Evolutionary conservation across 192 early-diverging fungal species (phyloP), one percentile per base, ranked within the genome.

Genomic region (Cladochytrium replicatum): DNA sequence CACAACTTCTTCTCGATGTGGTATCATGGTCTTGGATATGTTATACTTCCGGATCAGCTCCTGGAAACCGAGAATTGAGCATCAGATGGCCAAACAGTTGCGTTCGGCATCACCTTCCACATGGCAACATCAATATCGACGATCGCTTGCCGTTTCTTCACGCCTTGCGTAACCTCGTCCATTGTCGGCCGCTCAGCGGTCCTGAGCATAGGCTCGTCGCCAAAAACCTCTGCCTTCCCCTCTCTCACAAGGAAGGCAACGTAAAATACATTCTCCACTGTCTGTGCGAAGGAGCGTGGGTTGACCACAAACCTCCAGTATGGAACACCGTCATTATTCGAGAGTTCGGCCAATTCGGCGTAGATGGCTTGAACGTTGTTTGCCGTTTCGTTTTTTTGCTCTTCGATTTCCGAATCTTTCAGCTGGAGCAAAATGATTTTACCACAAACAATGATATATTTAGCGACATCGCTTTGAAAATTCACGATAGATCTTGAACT

Each of bases 221-320:
- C 51, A 19, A 21, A 19, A 11, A 89, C 82, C 29, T 52, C 67
- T 6, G 73, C 87, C 52, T 74, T 76, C 17, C 75, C 84, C 45
- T 89, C 85, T 46, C 84, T 71, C 6, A 89, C 69, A 21, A 91
- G 66, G 48, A 91, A 91, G 6, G 86, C 83, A 21, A 88, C 61
- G 42, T 88, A 91, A 54, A 91, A 91, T 26, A 91, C 71, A 62
- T 91, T 91, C 47, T 91, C 88, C 2, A 91, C 74, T 1, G 88
- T 83, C 67, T 91, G 88, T 3, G 78, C 69, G 58, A 88, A 89
- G n/a, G 85, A 85, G 7, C 70, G 62, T 9, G 87, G 88, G 60
- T 91, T 91, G 44, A 79, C 66, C 26, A 89, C 74, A 46, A 91
- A 75, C 45, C 78, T 58, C 51, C 87, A 88, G 41, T 85, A 61